Base-by-base conservation (phyloP, 2,329 filamentous ascomycete genomes). In the Diaporthe australafricana region DNA sequence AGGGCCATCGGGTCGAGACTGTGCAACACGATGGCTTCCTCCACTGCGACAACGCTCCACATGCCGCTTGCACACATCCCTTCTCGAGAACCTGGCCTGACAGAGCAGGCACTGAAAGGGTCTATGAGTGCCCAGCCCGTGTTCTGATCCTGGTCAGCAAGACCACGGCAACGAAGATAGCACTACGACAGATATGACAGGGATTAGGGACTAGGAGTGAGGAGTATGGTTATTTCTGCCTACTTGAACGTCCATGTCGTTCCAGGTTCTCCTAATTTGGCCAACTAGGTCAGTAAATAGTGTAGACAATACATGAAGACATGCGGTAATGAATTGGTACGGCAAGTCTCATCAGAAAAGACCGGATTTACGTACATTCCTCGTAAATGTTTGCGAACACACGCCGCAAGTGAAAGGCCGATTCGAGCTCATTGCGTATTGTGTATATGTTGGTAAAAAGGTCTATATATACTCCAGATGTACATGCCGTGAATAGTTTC, bases 161-260 rank as follows among this genome's bases (percentile, higher is more conserved):
- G 25, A 25, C 48, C 27, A 68, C 9, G 16, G 14, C 14, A 56
- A n/a, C n/a, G 16, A 6, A 9, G 25, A 30, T 8, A n/a, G n/a
- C n/a, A n/a, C n/a, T n/a, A n/a, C n/a, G n/a, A n/a, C n/a, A n/a
- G n/a, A n/a, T n/a, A n/a, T n/a, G n/a, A n/a, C n/a, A n/a, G n/a
- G n/a, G n/a, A n/a, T n/a, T n/a, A n/a, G n/a, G n/a, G n/a, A n/a
- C n/a, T n/a, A n/a, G 16, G 9, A 3, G 11, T 55, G 11, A 22
- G 27, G 17, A 3, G 1, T 53, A 4, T n/a, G 2, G 38, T 2
- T 22, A 32, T 14, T 35, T 20, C 27, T 25, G 25, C 71, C 22
- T 69, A 77, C 75, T 75, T 14, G 76, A 75, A 14, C 75, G 76
- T 50, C 70, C 72, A 38, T 77, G 76, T 12, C 76, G 75, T 56